These are phyloP conservation scores for Coleophoma crateriformis DNA, from an alignment of 2,329 filamentous ascomycete species.

Conservation along the genomic window DNA sequence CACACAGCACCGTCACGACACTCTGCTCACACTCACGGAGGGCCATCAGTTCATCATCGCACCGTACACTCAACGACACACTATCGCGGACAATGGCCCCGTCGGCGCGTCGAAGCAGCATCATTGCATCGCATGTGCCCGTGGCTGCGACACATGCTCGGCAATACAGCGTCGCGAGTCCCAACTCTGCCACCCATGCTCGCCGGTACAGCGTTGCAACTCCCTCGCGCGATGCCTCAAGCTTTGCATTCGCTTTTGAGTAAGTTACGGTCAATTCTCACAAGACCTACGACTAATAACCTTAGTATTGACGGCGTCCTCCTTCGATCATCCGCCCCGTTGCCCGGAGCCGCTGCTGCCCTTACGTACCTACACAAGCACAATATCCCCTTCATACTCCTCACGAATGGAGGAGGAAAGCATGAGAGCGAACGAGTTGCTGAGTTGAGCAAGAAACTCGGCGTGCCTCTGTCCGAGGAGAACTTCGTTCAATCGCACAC, in stretches of 20 bases:
- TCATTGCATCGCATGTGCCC: conserved; percentile 14
- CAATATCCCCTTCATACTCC: conserved; percentile 82
- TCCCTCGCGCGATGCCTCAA: conserved; percentile 5
- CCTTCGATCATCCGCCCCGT: conserved; percentile 70
- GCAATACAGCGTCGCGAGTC: neutral
- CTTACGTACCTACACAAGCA: conserved; percentile 68
- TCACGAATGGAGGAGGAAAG: conserved; percentile 93
- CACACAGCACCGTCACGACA: neutral
- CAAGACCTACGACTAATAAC: conserved; percentile 3
- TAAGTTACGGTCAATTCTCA: conserved; percentile 23
- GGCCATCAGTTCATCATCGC: neutral
- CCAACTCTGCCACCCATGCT: neutral
- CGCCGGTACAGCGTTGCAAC: neutral
- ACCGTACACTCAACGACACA: neutral
- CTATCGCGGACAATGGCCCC: neutral
- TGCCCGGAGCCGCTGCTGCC: conserved; percentile 72
- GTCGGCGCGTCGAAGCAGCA: neutral
- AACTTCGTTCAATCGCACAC: conserved; percentile 90
- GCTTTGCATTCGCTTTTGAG: conserved; percentile 53
- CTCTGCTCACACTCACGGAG: neutral
- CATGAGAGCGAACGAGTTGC: conserved; percentile 68
- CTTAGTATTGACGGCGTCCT: conserved; percentile 81
- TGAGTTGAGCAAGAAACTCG: conserved; percentile 62
- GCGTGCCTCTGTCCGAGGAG: conserved; percentile 56
- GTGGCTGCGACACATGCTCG: neutral